Evolutionary conservation across 331 rosid species (phyloP).

Genomic region (Rhamnella rubrinervis): DNA sequence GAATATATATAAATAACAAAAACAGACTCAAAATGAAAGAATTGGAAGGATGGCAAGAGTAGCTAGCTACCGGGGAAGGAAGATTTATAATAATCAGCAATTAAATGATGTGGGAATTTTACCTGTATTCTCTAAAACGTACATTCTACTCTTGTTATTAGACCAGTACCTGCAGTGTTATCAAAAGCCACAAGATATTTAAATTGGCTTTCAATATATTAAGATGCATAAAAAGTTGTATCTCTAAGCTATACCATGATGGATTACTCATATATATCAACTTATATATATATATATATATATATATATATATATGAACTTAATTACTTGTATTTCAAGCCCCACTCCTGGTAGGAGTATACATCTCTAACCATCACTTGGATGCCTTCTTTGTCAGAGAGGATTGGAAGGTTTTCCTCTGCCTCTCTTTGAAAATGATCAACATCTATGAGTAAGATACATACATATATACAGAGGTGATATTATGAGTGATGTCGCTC

Average conservation of each 20-base stretch:
- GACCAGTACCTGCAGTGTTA: conserved; percentile 52
- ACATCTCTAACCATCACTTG: conserved; percentile 44
- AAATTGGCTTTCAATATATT: neutral
- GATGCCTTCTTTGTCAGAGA: conserved; percentile 47
- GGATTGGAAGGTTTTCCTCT: conserved; percentile 55
- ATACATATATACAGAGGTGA: too few species aligned
- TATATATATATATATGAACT: too few species aligned
- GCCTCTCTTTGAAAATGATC: conserved; percentile 46
- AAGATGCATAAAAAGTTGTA: neutral
- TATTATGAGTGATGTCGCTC: too few species aligned
- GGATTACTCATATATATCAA: neutral
- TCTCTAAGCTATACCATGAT: neutral
- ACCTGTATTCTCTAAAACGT: conserved; percentile 65
- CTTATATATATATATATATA: neutral
- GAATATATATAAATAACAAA: neutral
- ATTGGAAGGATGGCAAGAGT: neutral
- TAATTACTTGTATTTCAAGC: conserved; percentile 58
- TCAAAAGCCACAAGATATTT: conserved; percentile 6
- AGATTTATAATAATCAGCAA: neutral
- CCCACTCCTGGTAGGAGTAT: conserved; percentile 42
- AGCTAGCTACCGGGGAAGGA: too few species aligned
- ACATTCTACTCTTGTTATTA: conserved; percentile 66
- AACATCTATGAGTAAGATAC: too few species aligned
- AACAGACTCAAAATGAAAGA: neutral
- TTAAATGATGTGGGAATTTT: neutral